Percentiles rank a stretch among this genome's conserved stretches.
Conservation (phyloP, 1,284 basidiomycete genomes). For the Sanghuangporus baumii region DNA sequence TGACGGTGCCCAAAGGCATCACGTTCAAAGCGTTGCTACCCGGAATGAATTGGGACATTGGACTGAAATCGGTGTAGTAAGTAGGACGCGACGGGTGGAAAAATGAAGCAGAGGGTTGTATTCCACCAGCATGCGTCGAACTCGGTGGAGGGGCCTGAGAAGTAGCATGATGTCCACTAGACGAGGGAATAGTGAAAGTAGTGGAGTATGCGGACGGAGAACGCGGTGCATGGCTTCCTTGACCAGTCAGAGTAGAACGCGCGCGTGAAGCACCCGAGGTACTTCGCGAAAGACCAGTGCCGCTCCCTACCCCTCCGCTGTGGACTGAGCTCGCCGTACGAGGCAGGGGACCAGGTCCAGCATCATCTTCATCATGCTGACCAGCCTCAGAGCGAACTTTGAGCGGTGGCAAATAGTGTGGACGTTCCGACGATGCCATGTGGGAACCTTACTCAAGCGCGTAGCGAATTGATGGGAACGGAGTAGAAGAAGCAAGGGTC, state of each 20-base stretch:
- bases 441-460: not conserved
- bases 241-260: not conserved
- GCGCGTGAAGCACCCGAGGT: constrained; percentile 11
- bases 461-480: not conserved
- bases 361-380: constrained; percentile 1
- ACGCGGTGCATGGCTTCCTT: constrained; percentile 9
- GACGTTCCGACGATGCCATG: constrained; percentile 9
- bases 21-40: not conserved
- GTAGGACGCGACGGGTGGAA: constrained; percentile 61
- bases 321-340: constrained; percentile 12
- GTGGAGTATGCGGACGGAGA: constrained; percentile 11
- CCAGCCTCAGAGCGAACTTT: not conserved
- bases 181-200: constrained; percentile 9
- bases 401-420: constrained; percentile 9
- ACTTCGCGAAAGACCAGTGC: constrained; percentile 4
- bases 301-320: not conserved
- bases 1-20: constrained; percentile 23
- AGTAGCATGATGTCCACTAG: constrained; percentile 2
- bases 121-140: constrained; percentile 62
- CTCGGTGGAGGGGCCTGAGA: constrained; percentile 17
- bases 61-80: constrained; percentile 29
- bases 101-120: constrained; percentile 68
- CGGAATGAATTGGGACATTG: constrained; percentile 32
- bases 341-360: constrained; percentile 13
- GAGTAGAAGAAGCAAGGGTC: not conserved